phyloP scores from a whole-genome alignment of 176 grass and related monocot genomes.

The Tuctoria greenei region DNA sequence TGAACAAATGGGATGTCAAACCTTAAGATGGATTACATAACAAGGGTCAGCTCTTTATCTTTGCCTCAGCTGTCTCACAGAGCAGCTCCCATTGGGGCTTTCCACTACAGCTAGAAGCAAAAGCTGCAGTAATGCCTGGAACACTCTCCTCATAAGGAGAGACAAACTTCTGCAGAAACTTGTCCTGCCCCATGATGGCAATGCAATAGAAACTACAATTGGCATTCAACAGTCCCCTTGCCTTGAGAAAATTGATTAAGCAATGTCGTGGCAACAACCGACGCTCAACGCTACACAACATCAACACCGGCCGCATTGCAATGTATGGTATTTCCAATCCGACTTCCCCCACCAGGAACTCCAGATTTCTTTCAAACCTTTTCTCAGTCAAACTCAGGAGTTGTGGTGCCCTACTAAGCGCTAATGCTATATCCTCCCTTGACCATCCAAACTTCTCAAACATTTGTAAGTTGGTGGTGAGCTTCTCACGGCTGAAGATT shows the following conservation, averaged over 20 bases:
- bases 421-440: not conserved
- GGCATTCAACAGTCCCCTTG: conserved; percentile 17
- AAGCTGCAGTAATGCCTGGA: conserved; percentile 10
- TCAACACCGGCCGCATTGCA: conserved; percentile 22
- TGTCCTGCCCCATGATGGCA: not conserved
- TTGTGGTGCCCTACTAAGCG: not conserved
- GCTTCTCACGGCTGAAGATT: not conserved
- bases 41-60: too few relatives aligned
- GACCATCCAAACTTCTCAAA: conserved; percentile 3
- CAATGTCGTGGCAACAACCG: conserved; percentile 43
- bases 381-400: not conserved
- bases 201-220: conserved; percentile 5
- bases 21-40: too few relatives aligned
- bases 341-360: conserved; percentile 23
- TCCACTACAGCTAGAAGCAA: conserved; percentile 10
- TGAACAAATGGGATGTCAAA: not conserved
- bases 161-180: conserved; percentile 39
- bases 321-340: conserved; percentile 31
- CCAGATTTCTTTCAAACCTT: not conserved
- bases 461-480: not conserved
- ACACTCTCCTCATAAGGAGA: conserved; percentile 22
- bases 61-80: too few relatives aligned
- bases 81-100: not conserved
- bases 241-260: conserved; percentile 42
- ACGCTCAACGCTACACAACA: conserved; percentile 48